Evolutionary conservation across 1,284 basidiomycete genomes (phyloP), one percentile per base, ranked within the genome.

Genomic region (Volvariella surrecta): DNA sequence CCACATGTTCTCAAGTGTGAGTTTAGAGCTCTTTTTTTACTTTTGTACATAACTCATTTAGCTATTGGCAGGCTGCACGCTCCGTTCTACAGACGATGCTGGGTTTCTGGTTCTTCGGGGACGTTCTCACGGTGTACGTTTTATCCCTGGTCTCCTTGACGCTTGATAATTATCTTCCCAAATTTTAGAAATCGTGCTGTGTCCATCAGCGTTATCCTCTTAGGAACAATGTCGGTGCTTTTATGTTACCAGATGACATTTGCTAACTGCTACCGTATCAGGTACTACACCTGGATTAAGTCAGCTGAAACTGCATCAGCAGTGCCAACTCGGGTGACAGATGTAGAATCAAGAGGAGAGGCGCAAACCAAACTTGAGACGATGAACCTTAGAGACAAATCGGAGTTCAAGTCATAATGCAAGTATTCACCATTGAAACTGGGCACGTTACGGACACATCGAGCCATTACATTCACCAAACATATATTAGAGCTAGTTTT

Each of bases 1-100:
- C 1, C 82, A 83, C 56, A 85, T 85, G 82, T 82, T 84, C 60
- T 79, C 77, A 15, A 80, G 78, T 53, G 81, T 82, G 53, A 58
- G 77, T 70, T 48, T 37, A 47, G 32, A 44, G 32, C 34, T 28
- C 37, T 37, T 35, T 47, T 22, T 43, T 42, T 30, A 11, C 22
- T 17, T 42, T 37, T 30, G 37, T 41, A 37, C 18, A 19, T 16
- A 45, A 42, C 44, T 35, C 31, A 44, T 47, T 32, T 34, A 45
- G 21, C 38, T 21, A 45, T 20, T 41, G 37, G 13, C 47, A 82
- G 80, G 82, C 82, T 31, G 80, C 80, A 15, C 72, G 80, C 43
- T 82, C 80, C 11, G 84, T 86, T 7, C 62, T 87, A 28, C 83
- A 88, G 60, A 86, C 82, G 4, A 62, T 83, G 20, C 61, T 87